phyloP scores from a whole-genome alignment of 1,284 basidiomycete species.

The Tilletia walkeri region DNA sequence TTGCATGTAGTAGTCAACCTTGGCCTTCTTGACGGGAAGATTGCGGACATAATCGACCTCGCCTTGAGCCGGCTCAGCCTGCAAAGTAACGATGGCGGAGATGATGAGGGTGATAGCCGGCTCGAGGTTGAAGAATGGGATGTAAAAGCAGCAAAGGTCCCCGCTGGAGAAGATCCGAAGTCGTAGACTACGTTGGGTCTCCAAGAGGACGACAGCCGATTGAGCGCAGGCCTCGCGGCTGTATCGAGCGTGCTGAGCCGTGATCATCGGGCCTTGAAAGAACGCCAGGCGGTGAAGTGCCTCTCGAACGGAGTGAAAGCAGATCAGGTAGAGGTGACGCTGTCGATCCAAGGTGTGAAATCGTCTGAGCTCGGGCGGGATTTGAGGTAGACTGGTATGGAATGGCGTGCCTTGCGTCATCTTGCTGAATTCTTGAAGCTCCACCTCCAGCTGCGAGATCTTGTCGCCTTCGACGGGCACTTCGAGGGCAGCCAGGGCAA shows the following conservation, averaged over 20 bases:
- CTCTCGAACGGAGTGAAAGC: constrained; percentile 3
- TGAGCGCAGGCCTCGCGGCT: constrained; percentile 10
- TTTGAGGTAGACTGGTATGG: neutral
- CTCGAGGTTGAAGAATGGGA: constrained; percentile 11
- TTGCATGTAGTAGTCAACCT: constrained; percentile 6
- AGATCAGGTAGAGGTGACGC: constrained; percentile 10
- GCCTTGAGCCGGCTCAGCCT: neutral
- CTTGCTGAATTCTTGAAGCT: constrained; percentile 11
- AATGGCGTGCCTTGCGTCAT: neutral
- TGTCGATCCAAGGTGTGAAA: neutral
- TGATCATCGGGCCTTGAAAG: constrained; percentile 4
- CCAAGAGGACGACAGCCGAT: constrained; percentile 1
- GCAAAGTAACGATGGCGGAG: neutral
- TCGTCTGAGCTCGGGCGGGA: neutral
- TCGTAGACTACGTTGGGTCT: neutral
- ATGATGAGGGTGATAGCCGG: constrained; percentile 5
- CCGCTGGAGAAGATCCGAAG: neutral
- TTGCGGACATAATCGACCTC: neutral
- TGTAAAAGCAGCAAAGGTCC: constrained; percentile 8
- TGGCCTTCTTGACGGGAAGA: constrained; percentile 8
- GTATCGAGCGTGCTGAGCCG: neutral
- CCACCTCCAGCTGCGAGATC: neutral
- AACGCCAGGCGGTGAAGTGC: neutral
- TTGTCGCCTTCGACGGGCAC: constrained; percentile 8
- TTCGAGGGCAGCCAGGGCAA: constrained; percentile 2